Evolutionary conservation across 176 grass and related monocot species (phyloP).

Genomic region (Pontederia crassipes): DNA sequence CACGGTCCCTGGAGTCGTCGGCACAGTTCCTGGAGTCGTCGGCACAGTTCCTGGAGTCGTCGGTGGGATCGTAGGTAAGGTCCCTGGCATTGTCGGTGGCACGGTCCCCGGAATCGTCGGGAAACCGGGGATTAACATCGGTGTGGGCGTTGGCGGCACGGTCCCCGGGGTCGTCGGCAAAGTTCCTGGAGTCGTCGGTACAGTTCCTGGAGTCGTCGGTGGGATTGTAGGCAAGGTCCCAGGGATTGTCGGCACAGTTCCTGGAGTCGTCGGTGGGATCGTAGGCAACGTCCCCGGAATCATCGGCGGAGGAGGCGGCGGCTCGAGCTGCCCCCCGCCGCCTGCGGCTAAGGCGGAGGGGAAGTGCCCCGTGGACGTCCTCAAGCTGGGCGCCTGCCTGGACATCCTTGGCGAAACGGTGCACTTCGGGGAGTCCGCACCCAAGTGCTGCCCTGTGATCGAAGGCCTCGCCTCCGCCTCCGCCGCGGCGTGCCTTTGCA

Average conservation of each 20-base stretch:
- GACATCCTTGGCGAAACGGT: constrained; percentile 37
- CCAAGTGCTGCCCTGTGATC: constrained; percentile 48
- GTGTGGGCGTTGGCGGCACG: no score
- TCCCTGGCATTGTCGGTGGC: no score
- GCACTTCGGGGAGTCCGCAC: constrained; percentile 38
- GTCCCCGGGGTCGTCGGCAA: neutral
- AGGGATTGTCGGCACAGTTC: no score
- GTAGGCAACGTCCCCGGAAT: neutral
- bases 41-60: neutral
- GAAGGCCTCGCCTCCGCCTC: constrained; percentile 27
- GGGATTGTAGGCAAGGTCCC: neutral
- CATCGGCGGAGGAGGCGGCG: constrained; percentile 9
- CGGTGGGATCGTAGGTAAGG: neutral
- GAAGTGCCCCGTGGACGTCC: constrained; percentile 44
- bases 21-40: neutral
- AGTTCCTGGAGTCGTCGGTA: neutral
- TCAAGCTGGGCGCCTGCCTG: constrained; percentile 51
- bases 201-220: neutral
- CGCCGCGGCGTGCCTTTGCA: constrained; percentile 50
- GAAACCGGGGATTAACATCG: no score
- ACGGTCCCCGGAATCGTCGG: no score
- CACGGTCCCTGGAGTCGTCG: neutral
- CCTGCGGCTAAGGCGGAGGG: neutral
- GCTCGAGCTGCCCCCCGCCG: constrained; percentile 37
- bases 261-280: neutral